Percentiles rank a stretch among this genome's conserved stretches.
Conservation (phyloP, 139 green algal species). For the Haematococcus lacustris region DNA sequence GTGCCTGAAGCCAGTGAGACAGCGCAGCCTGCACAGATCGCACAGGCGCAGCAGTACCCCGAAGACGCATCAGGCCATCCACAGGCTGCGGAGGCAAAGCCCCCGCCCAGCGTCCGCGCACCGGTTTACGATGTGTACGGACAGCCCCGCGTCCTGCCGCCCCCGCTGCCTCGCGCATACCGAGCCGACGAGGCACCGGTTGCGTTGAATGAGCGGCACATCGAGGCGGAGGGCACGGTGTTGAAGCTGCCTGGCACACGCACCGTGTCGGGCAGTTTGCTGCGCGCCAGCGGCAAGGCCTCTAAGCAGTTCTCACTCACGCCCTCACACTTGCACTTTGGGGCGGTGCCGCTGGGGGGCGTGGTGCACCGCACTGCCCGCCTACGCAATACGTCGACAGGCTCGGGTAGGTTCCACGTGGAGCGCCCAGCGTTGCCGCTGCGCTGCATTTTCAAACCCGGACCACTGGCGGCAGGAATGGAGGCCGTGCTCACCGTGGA, state of each 20-base stretch:
- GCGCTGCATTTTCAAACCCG: conserved; percentile 43
- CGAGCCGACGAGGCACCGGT: conserved; percentile 14
- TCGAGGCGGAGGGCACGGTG: neutral
- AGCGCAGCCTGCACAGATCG: too few species aligned
- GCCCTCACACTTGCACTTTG: conserved; percentile 57
- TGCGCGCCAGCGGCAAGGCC: conserved; percentile 23
- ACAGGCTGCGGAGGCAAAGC: too few species aligned
- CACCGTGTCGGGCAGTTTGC: conserved; percentile 4
- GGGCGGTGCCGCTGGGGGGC: conserved; percentile 27
- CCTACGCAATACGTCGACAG: conserved; percentile 49
- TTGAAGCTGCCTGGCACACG: neutral
- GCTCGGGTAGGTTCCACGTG: conserved; percentile 33
- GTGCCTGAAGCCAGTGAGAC: too few species aligned
- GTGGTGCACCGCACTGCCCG: conserved; percentile 34
- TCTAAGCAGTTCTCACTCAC: conserved; percentile 38
- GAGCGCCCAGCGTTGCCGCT: conserved; percentile 34
- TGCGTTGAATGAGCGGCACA: conserved; percentile 24
- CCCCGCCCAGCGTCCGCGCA: neutral
- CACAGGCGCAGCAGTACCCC: too few species aligned
- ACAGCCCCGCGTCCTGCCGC: conserved; percentile 21
- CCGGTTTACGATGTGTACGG: conserved; percentile 46
- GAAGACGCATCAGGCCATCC: too few species aligned
- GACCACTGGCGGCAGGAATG: conserved; percentile 48
- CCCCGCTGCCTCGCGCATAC: conserved; percentile 25
- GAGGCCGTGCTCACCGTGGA: conserved; percentile 43